A percentile compares a stretch with the other conserved stretches of the same genome.
These are phyloP conservation scores for Scheffersomyces segobiensis DNA, from an alignment of 1,139 yeast genomes.

Conservation along the genomic window DNA sequence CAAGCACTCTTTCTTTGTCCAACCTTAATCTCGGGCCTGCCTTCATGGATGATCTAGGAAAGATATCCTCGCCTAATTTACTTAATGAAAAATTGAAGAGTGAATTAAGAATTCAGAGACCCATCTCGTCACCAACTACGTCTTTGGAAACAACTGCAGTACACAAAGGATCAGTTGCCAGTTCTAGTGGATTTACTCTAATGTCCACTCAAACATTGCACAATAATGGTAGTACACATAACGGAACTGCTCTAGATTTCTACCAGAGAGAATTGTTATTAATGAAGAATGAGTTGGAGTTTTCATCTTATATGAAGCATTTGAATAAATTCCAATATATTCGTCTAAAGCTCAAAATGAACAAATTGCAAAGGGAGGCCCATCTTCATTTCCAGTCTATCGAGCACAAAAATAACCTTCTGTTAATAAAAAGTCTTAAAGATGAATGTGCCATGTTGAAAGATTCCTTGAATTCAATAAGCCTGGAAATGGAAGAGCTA, in stretches of 20 bases:
- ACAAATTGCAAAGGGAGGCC: slow-evolving; percentile 23
- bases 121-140: slow-evolving; percentile 25
- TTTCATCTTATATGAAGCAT: slow-evolving; percentile 55
- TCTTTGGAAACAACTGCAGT: slow-evolving; percentile 24
- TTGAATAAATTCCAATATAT: slow-evolving; percentile 50
- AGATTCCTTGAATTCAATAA: slow-evolving; percentile 16
- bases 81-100: slow-evolving; percentile 16
- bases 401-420: slow-evolving; percentile 6
- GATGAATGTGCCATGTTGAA: slow-evolving; percentile 9
- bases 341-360: slow-evolving; percentile 30
- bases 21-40: background rate
- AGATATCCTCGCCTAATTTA: slow-evolving; percentile 8
- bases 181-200: background rate
- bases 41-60: background rate
- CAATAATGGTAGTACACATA: background rate
- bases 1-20: slow-evolving; percentile 1
- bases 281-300: slow-evolving; percentile 62
- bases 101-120: slow-evolving; percentile 18
- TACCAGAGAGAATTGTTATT: slow-evolving; percentile 62
- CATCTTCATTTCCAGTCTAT: slow-evolving; percentile 3
- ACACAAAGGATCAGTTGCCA: slow-evolving; percentile 13
- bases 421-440: slow-evolving; percentile 5
- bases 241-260: slow-evolving; percentile 37
- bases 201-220: background rate
- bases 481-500: slow-evolving; percentile 13